Evolutionary conservation across 169 alveolate species (phyloP), one percentile per base, ranked within the genome.

Genomic region (Plasmodium gaboni): DNA sequence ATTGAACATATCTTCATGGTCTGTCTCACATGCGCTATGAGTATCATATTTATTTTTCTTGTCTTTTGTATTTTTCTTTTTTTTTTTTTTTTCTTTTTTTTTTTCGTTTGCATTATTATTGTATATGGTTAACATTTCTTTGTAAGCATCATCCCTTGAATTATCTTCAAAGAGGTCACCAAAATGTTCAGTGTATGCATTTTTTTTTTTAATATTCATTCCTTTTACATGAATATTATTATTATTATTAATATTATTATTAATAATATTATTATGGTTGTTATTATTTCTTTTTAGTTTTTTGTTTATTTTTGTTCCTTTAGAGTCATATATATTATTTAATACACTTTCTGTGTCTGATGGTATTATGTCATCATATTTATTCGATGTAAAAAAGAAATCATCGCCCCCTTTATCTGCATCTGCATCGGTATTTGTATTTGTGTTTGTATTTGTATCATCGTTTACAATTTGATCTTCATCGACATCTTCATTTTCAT

Each of bases 301-400:
- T 50, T n/a, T 38, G 38, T 15, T 67, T 26, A 9, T 15, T 26
- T 67, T 67, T 61, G 44, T 13, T 8, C 44, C 70, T 24, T 61
- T 24, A 22, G 3, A 6, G 4, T 17, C 70, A 24, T 24, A 61
- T 8, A 61, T 61, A 61, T 61, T 42, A 61, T 24, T 24, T 24
- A 61, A 24, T 8, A 22, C 26, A 61, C 26, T 61, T 15, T 67
- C 74, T 38, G 24, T 26, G 19, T 67, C 64, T 13, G 64, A 55
- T n/a, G 8, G 46, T 38, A 38, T 38, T 38, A 38, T 38, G 46
- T 38, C 46, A 38, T 9, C 10, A 38, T 38, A 38, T 38, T 38
- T 38, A 9, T 38, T 5, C 1, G 10, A 38, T 38, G 46, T 38
- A 4, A 38, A 38, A 6, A 38, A 38, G 46, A 38, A 38, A 38